These are phyloP conservation scores for Pelargonium myrrhifolium DNA, from an alignment of 441 rosid genomes.

Conservation along the genomic window DNA sequence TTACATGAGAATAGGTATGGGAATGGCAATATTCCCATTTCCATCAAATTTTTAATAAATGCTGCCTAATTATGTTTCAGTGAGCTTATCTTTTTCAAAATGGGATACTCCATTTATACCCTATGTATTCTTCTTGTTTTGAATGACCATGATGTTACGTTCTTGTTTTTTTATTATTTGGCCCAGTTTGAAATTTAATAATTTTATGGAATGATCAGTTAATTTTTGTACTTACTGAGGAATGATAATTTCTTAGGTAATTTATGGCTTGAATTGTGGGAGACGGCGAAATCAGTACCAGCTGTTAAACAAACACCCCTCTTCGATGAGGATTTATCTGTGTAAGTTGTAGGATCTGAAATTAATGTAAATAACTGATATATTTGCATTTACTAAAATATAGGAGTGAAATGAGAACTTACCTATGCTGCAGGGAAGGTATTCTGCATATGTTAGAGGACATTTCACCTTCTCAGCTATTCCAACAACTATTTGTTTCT, in stretches of 20 bases:
- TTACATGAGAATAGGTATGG: too few relatives aligned
- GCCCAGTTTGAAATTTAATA: too few relatives aligned
- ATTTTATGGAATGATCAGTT: neutral
- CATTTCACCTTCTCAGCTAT: slow-evolving; percentile 59
- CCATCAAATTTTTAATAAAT: too few relatives aligned
- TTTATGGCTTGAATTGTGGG: slow-evolving; percentile 95
- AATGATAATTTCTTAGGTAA: slow-evolving; percentile 46
- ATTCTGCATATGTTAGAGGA: slow-evolving; percentile 70
- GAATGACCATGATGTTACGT: too few relatives aligned
- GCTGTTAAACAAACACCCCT: slow-evolving; percentile 87
- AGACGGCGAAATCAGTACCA: slow-evolving; percentile 75
- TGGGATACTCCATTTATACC: too few relatives aligned
- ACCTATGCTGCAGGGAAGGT: slow-evolving; percentile 59
- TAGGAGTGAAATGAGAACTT: slow-evolving; percentile 7
- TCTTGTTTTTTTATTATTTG: too few relatives aligned
- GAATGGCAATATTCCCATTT: too few relatives aligned
- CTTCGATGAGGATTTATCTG: slow-evolving; percentile 90
- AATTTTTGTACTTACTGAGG: neutral
- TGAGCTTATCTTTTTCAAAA: too few relatives aligned
- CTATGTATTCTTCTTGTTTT: too few relatives aligned
- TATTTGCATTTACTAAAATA: neutral
- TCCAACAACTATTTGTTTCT: slow-evolving; percentile 74
- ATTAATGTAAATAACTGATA: neutral
- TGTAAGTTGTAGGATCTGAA: slow-evolving; percentile 46
- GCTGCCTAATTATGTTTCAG: too few relatives aligned